Conservation (phyloP, 2,329 filamentous ascomycete genomes). For the Phialophora chinensis region DNA sequence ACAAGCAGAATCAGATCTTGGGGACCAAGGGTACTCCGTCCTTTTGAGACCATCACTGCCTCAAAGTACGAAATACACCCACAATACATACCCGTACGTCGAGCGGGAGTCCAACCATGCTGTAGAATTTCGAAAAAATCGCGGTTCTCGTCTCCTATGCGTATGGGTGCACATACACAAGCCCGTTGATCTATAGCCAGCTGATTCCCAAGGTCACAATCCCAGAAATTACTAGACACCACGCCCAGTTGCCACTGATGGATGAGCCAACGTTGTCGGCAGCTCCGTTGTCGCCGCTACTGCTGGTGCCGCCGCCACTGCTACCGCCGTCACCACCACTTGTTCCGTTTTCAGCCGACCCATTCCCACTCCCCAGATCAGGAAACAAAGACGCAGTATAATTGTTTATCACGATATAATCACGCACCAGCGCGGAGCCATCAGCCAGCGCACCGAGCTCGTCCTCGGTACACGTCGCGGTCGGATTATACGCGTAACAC, state of each 20-base stretch:
- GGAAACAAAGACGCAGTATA: conserved; percentile 24
- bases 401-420: conserved; percentile 53
- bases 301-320: neutral
- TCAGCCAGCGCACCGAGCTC: conserved; percentile 51
- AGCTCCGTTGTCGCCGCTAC: neutral
- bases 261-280: neutral
- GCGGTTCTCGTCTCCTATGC: no score
- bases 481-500: conserved; percentile 54
- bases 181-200: neutral
- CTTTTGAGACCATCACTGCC: no score
- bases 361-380: neutral
- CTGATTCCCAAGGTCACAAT: neutral
- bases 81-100: no score
- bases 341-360: neutral
- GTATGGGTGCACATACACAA: no score
- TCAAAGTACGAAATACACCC: no score
- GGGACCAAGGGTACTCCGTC: no score
- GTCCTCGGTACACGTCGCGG: conserved; percentile 52
- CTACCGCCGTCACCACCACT: neutral
- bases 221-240: neutral
- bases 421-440: conserved; percentile 53
- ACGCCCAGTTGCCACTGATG: neutral
- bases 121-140: no score
- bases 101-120: no score
- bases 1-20: no score